Base-by-base conservation (phyloP, 2,329 filamentous ascomycete genomes). In the Curvularia spicifera region DNA sequence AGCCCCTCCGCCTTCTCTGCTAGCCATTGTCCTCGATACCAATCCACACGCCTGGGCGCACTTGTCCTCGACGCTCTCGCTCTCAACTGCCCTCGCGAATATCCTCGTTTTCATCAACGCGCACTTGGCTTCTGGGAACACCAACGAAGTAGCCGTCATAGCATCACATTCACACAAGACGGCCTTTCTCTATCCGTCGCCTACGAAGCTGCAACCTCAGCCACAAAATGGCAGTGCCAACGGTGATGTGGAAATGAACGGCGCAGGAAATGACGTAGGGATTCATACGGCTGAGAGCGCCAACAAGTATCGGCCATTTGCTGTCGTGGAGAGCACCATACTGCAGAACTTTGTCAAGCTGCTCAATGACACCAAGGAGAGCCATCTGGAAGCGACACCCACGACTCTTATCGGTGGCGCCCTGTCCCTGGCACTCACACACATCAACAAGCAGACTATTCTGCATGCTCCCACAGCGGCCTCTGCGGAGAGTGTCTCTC, bases 41-140 rank as follows among this genome's bases (percentile, higher is more conserved):
- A 99, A 99, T 76, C 95, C 95, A 2, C 90, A 93, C 69, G 93
- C 95, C 69, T 97, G 95, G 95, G 88, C 91, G 6, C 84, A 91
- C 59, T 85, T 98, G 44, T 83, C 88, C 60, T 79, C 87, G 56
- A 86, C 85, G 31, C 87, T 98, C 7, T 87, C 94, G 28, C 85
- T 99, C 60, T 91, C 91, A 49, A 89, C 90, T 71, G 92, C 92
- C 60, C 83, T 99, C 59, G 91, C 94, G 61, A 90, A 94, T 78
- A 85, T 98, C 63, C 89, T 98, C 71, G 89, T 99, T 81, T 98
- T 97, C 80, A 89, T 97, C 80, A 98, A 99, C 78, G 92, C 94
- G 54, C 96, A 99, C 75, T 85, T 99, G 31, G 93, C 95, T 66
- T 93, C 94, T 75, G 96, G 93, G 78, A 94, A 95, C 77, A 87